Evolutionary conservation across 1,284 basidiomycete species (phyloP).

Genomic region (Blastosporella zonata): DNA sequence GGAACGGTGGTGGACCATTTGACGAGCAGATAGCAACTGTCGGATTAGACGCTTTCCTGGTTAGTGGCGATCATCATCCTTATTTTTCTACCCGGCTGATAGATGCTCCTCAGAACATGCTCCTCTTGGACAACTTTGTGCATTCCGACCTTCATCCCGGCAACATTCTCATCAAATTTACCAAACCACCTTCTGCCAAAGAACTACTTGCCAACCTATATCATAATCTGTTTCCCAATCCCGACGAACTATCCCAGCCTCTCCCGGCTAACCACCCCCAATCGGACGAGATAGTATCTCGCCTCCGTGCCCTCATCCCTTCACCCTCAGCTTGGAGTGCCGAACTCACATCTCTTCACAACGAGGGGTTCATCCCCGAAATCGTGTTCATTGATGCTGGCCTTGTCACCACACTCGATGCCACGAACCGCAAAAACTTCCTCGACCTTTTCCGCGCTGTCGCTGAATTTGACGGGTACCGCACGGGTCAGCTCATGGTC

Average conservation of each 20-base stretch:
- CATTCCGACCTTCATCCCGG: slow-evolving; percentile 95
- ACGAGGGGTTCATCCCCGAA: slow-evolving; percentile 87
- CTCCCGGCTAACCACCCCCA: slow-evolving; percentile 40
- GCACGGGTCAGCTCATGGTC: slow-evolving; percentile 93
- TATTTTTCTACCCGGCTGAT: not conserved
- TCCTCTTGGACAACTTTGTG: slow-evolving; percentile 96
- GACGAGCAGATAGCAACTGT: slow-evolving; percentile 90
- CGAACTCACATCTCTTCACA: slow-evolving; percentile 64
- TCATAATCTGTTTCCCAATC: slow-evolving; percentile 36
- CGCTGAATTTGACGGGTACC: slow-evolving; percentile 96
- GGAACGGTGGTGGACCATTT: slow-evolving; percentile 88
- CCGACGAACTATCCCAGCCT: slow-evolving; percentile 39
- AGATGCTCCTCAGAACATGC: slow-evolving; percentile 76
- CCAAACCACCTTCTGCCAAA: slow-evolving; percentile 68
- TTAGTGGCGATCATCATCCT: slow-evolving; percentile 43
- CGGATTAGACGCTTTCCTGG: slow-evolving; percentile 94
- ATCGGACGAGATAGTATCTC: slow-evolving; percentile 68
- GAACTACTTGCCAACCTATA: slow-evolving; percentile 59
- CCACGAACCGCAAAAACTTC: slow-evolving; percentile 86
- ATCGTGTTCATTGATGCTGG: slow-evolving; percentile 97
- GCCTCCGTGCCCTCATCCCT: slow-evolving; percentile 56
- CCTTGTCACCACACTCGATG: slow-evolving; percentile 84
- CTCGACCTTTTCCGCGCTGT: slow-evolving; percentile 95
- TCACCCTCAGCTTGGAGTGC: slow-evolving; percentile 69
- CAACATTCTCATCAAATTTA: slow-evolving; percentile 98